Conservation (phyloP, 257 asterid genomes). For the Anisodus tanguticus region DNA sequence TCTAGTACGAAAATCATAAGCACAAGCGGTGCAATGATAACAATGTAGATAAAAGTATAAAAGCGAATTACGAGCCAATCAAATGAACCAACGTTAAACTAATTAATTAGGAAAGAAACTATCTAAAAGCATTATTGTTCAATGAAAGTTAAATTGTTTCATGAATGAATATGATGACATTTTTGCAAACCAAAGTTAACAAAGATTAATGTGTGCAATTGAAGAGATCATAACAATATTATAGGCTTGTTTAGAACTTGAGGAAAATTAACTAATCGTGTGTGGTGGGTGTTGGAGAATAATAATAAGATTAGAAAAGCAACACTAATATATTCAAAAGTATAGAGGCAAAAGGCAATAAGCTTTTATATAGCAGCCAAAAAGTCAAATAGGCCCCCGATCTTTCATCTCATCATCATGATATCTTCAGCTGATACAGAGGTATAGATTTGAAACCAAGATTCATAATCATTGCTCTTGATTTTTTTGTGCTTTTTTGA, state of each 20-base stretch:
- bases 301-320: slow-evolving; percentile 35
- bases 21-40: slow-evolving; percentile 15
- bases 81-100: slow-evolving; percentile 31
- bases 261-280: slow-evolving; percentile 32
- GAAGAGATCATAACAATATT: slow-evolving; percentile 83
- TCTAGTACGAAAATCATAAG: slow-evolving; percentile 17
- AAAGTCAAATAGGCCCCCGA: slow-evolving; percentile 76
- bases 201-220: slow-evolving; percentile 73
- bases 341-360: slow-evolving; percentile 64
- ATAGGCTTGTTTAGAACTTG: slow-evolving; percentile 67
- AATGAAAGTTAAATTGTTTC: slow-evolving; percentile 39
- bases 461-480: slow-evolving; percentile 70
- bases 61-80: slow-evolving; percentile 40
- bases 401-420: slow-evolving; percentile 51
- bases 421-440: slow-evolving; percentile 48
- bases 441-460: slow-evolving; percentile 73
- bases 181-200: slow-evolving; percentile 48
- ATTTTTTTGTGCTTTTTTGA: slow-evolving; percentile 39
- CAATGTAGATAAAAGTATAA: not conserved
- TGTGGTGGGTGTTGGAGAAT: slow-evolving; percentile 63
- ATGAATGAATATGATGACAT: slow-evolving; percentile 43
- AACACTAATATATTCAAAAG: slow-evolving; percentile 33
- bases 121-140: slow-evolving; percentile 31
- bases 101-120: slow-evolving; percentile 27
- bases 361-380: slow-evolving; percentile 71